phyloP scores from a whole-genome alignment of 495 filamentous ascomycete species.

The Cudoniella acicularis region DNA sequence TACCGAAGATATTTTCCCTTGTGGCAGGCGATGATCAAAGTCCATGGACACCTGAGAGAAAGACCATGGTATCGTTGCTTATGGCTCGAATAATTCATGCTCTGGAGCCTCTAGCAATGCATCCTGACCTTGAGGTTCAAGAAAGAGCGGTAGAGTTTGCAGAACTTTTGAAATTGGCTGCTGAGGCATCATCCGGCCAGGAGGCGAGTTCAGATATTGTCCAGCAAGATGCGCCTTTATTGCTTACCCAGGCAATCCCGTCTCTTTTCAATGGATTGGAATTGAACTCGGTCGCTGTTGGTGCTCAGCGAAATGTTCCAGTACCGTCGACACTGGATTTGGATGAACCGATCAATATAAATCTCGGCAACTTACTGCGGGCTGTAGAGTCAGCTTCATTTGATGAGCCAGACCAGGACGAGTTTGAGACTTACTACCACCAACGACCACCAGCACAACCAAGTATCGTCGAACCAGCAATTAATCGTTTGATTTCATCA shows the following conservation, averaged over 20 bases:
- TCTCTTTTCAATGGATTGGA: conserved; percentile 80
- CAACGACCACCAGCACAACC: conserved; percentile 28
- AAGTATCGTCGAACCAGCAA: conserved; percentile 47
- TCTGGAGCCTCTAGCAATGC: conserved; percentile 68
- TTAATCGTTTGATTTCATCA: conserved; percentile 41
- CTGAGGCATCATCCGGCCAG: conserved; percentile 71
- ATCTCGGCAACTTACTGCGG: conserved; percentile 60
- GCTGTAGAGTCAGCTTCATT: conserved; percentile 52
- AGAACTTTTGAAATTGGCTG: conserved; percentile 79
- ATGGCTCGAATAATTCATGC: conserved; percentile 77
- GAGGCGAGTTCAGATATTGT: conserved; percentile 46
- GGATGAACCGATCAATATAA: conserved; percentile 75
- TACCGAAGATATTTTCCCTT: conserved; percentile 76
- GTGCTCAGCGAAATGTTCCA: conserved; percentile 84
- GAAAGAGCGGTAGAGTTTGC: conserved; percentile 89
- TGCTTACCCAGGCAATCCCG: conserved; percentile 85
- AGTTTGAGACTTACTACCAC: conserved; percentile 75
- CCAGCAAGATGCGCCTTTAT: conserved; percentile 57
- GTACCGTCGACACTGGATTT: conserved; percentile 69
- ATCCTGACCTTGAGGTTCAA: conserved; percentile 92
- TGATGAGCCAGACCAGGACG: conserved; percentile 51
- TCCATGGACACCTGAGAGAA: conserved; percentile 60
- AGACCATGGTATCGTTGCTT: conserved; percentile 67
- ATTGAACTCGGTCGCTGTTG: conserved; percentile 81
- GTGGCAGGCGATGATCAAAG: conserved; percentile 52